Base-by-base conservation (phyloP, 306 rosid genomes). In the Cucurbita moschata region DNA sequence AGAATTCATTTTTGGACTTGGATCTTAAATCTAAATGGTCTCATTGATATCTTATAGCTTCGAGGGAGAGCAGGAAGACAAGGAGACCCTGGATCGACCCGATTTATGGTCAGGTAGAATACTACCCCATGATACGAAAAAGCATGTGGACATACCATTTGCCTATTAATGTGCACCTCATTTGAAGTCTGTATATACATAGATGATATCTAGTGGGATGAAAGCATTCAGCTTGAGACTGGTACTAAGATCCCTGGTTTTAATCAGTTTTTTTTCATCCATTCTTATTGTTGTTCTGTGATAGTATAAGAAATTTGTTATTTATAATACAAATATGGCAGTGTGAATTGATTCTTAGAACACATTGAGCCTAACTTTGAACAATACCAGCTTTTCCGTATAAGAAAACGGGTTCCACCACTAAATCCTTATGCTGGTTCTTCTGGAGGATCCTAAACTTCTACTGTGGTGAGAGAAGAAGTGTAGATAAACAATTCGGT, bases 21-120 rank as follows among this genome's bases (percentile, higher is more conserved):
- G 64, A 51, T 72, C 40, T 79, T 62, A 67, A 51, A 51, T 57
- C 53, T 58, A 66, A 72, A 59, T 69, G 30, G 37, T 65, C 57
- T 35, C 35, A 30, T 30, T 83, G 6, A 63, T 73, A 83, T 79
- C 79, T 43, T 81, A 76, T 77, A 93, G 98, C 97, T 93, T 75
- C 98, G 98, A 66, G 98, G 98, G 76, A 86, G 98, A 85, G 97
- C 98, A 19, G 98, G 98, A 77, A 85, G 98, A 83, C 98, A 93
- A 79, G 98, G 97, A 73, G 98, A 93, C 79, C 98, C 98, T 61
- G 98, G 98, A 77, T 93, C 98, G 47, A 93, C 98, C 39, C 88
- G 98, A 73, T 93, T 93, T 87, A 90, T 90, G 98, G 90, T 93
- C 85, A 93, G 98, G 98, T 93, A 88, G 72, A 71, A 77, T 73